Evolutionary conservation across 2,329 filamentous ascomycete genomes (phyloP).

Genomic region (Pleurostoma richardsiae): DNA sequence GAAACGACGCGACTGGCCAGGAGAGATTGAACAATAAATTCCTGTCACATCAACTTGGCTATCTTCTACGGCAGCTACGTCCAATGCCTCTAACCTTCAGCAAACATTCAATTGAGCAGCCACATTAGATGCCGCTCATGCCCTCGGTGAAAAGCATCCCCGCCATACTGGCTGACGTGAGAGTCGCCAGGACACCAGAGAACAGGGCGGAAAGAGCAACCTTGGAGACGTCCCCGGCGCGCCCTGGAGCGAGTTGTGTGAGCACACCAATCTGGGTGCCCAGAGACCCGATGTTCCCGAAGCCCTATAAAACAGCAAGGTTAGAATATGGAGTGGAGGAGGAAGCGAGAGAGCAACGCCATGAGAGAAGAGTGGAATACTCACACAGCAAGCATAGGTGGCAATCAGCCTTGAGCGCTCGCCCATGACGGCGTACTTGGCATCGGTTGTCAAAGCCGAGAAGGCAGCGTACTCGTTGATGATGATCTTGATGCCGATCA

Average conservation of each 20-base stretch:
- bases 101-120: no score
- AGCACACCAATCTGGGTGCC: slow-evolving; percentile 89
- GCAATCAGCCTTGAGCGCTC: slow-evolving; percentile 73
- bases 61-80: no score
- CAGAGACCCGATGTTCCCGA: slow-evolving; percentile 82
- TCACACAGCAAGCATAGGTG: slow-evolving; percentile 73
- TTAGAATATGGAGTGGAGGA: slow-evolving; percentile 9
- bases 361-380: slow-evolving; percentile 28
- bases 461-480: slow-evolving; percentile 82
- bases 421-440: slow-evolving; percentile 53
- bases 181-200: slow-evolving; percentile 71
- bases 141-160: slow-evolving; percentile 64
- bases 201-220: slow-evolving; percentile 74
- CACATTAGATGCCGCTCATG: background rate
- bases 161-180: slow-evolving; percentile 74
- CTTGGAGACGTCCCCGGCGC: slow-evolving; percentile 68
- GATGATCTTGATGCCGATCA: slow-evolving; percentile 79
- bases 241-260: slow-evolving; percentile 70
- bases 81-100: no score
- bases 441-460: slow-evolving; percentile 40
- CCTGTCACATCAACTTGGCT: no score
- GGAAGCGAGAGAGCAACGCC: background rate
- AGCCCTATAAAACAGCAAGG: slow-evolving; percentile 35
- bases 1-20: no score
- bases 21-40: no score